Evolutionary conservation across 495 filamentous ascomycete species (phyloP), one percentile per base, ranked within the genome.

Genomic region (Monascus purpureus): DNA sequence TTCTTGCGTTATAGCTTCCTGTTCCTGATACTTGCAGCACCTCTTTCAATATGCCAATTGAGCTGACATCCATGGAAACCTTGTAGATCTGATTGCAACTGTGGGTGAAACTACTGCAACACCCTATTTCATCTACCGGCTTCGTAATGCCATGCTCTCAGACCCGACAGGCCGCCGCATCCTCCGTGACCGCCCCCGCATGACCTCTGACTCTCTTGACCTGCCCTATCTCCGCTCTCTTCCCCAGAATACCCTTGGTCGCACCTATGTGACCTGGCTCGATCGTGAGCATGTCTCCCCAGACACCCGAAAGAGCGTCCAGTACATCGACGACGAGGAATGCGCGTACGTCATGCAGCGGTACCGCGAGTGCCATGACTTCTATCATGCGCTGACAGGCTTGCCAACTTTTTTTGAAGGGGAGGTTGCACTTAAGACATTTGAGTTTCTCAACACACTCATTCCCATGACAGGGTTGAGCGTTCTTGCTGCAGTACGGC

Each of bases 341-440:
- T 93, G 83, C 51, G 90, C 90, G 13, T 97, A 96, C 54, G 90
- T 96, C 3, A 93, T 97, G 83, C 90, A 96, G 68, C 75, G 90
- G 17, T 97, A 97, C 57, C 75, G 90, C 29, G 92, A 97, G 56
- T 90, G 81, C 45, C 90, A 97, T 54, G 90, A 97, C 50, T 96
- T 97, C 67, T 96, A 93, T 63, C 90, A 97, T 56, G 90, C 92
- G 0, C 61, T 97, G 20, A 94, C 86, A 8, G 90, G 90, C 0
- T 61, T 97, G 19, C 90, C 92, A 0, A 71, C 85, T n/a, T 76
- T 95, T 29, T 67, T 82, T 2, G 92, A 97, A 58, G 90, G 92
- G 13, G 92, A 96, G 61, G 64, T 96, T 7, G 86, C 87, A 33
- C 68, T 96, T 34, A 96, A 96, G 63, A 83, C 86, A 3, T 90